Base-by-base conservation (phyloP, 2,329 filamentous ascomycete species). In the Fusarium sp. region DNA sequence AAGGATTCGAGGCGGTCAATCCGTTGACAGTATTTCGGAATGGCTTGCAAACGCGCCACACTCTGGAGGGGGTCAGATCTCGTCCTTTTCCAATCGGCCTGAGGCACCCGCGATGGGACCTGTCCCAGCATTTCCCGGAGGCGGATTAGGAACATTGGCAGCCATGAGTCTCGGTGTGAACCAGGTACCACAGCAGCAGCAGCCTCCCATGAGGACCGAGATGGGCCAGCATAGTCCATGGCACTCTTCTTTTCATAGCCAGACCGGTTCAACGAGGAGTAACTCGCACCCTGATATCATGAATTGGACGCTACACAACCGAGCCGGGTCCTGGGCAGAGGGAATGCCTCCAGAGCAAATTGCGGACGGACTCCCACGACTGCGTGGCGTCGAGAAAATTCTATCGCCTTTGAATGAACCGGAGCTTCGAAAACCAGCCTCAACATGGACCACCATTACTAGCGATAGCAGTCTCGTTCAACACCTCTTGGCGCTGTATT, bases 401-500 rank as follows among this genome's bases (percentile, higher is more conserved):
- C 73, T 88, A 20, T 81, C 82, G 0, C 82, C 84, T 1, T 70
- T 81, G 15, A 79, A 81, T 23, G 71, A 80, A 30, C 77, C 83
- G 1, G 81, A 83, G 36, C 77, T 80, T 70, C 80, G 80, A 63
- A 74, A 80, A 1, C 78, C 83, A 0, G 71, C 80, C 0, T 76
- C 72, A 5, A 81, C 80, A 0, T 92, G 89, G 90, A 91, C 89
- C 2, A 80, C 72, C 38, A 83, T 91, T 21, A 90, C 88, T 3
- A 73, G 76, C 4, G 88, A 92, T 66, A 71, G 80, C 14, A 78
- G 75, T 14, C 82, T 92, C 28, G 86, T 92, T 2, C 83, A 88
- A 62, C 88, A 89, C 69, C 80, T 92, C 11, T 77, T 92, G 51
- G 83, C 85, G 1, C 79, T 91, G 30, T 92, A 92, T 77, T 92